A percentile compares a stretch with the other conserved stretches of the same genome.
Conservation (phyloP, 352 stramenopile genomes). For the Globisporangium spiculum region DNA sequence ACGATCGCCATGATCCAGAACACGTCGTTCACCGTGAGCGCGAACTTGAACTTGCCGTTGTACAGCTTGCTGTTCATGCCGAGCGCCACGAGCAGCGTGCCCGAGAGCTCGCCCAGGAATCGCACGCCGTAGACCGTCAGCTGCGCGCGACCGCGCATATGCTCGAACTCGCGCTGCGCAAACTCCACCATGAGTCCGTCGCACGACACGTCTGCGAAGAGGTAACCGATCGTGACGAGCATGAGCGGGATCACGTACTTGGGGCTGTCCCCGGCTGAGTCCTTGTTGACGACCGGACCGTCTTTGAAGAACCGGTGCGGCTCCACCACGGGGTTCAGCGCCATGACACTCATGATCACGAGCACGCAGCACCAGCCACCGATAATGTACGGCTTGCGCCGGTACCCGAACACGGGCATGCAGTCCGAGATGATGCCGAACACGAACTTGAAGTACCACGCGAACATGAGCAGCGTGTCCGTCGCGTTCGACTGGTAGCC, state of each 20-base stretch:
- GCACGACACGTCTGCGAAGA: conserved; percentile 69
- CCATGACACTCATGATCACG: conserved; percentile 36
- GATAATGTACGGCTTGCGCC: conserved; percentile 69
- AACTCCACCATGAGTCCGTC: conserved; percentile 81
- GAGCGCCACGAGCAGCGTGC: conserved; percentile 49
- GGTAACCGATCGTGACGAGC: conserved; percentile 43
- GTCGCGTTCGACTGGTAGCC: conserved; percentile 61
- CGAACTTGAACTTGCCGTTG: conserved; percentile 43
- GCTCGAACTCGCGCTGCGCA: conserved; percentile 52
- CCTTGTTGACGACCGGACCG: conserved; percentile 14
- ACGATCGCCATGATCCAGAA: conserved; percentile 35
- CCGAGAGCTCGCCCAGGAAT: conserved; percentile 50
- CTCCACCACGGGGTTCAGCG: conserved; percentile 24
- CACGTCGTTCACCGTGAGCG: conserved; percentile 38
- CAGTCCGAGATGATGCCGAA: conserved; percentile 65
- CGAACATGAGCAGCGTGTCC: conserved; percentile 58
- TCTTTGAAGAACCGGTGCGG: conserved; percentile 19
- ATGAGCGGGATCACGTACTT: conserved; percentile 53
- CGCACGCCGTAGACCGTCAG: conserved; percentile 60
- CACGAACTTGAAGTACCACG: conserved; percentile 67
- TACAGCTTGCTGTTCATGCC: conserved; percentile 62
- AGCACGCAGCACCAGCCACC: conserved; percentile 49
- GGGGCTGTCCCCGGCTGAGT: conserved; percentile 7
- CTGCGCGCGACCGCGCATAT: conserved; percentile 35
- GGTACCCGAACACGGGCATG: conserved; percentile 49